Evolutionary conservation across 352 stramenopile genomes (phyloP).

Genomic region (Peronospora destructor): DNA sequence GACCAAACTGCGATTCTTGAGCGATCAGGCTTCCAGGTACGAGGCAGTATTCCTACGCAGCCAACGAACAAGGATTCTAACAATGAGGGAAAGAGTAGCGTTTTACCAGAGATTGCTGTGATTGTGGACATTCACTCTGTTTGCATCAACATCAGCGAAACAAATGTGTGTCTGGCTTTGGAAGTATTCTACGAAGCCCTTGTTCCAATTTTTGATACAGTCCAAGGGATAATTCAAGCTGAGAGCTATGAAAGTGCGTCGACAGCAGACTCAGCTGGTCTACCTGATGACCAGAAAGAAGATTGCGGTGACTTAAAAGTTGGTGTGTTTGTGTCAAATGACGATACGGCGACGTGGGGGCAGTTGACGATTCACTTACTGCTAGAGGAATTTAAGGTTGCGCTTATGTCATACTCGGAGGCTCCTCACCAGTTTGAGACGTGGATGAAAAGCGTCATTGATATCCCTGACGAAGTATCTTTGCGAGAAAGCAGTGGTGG

Average conservation of each 20-base stretch:
- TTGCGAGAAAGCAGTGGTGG: conserved; percentile 31
- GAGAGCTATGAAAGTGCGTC: conserved; percentile 15
- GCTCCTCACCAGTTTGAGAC: conserved; percentile 40
- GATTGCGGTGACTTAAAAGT: conserved; percentile 1
- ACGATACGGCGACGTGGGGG: conserved; percentile 6
- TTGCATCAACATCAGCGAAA: conserved; percentile 42
- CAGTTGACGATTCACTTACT: conserved; percentile 25
- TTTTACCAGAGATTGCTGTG: conserved; percentile 13
- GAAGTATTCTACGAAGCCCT: conserved; percentile 35
- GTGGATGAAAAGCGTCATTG: conserved; percentile 44
- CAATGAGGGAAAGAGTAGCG: background rate
- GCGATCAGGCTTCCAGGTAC: conserved; percentile 32
- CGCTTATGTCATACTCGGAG: conserved; percentile 39
- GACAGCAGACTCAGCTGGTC: conserved; percentile 12
- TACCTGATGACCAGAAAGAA: conserved; percentile 3
- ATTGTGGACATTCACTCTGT: conserved; percentile 30
- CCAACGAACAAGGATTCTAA: conserved; percentile 3
- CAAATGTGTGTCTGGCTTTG: conserved; percentile 30
- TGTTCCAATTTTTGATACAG: conserved; percentile 26
- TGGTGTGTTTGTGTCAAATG: background rate
- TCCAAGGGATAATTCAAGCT: conserved; percentile 21
- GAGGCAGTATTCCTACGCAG: conserved; percentile 12
- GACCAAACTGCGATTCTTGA: conserved; percentile 32
- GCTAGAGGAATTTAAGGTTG: conserved; percentile 47
- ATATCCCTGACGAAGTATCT: conserved; percentile 30